Conservation (phyloP, 768 basidiomycete genomes). For the Hemileccinum impolitum region DNA sequence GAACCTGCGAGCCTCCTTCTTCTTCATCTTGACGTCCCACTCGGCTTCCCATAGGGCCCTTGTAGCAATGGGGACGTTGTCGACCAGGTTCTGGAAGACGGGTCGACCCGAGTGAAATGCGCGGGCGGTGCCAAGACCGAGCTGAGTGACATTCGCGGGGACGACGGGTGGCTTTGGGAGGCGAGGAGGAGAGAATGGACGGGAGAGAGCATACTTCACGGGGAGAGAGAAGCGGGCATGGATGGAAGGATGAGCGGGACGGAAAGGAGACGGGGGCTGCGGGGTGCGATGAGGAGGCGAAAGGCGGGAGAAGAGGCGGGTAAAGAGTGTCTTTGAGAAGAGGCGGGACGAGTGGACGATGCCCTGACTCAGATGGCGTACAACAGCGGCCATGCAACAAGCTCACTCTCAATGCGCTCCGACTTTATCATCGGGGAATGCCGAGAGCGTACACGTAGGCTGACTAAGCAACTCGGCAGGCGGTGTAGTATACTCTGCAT, state of each 20-base stretch:
- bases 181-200: constrained; percentile 43
- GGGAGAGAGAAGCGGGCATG: constrained; percentile 56
- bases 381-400: too few relatives aligned
- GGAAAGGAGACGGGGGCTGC: constrained; percentile 10
- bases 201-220: constrained; percentile 48
- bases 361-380: constrained; percentile 24
- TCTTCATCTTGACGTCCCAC: constrained; percentile 54
- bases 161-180: constrained; percentile 55
- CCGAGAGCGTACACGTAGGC: not conserved
- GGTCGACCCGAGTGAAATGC: constrained; percentile 73
- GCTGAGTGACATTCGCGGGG: constrained; percentile 53
- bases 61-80: constrained; percentile 75
- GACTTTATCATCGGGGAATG: not conserved
- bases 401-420: too few relatives aligned
- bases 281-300: constrained; percentile 25
- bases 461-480: not conserved
- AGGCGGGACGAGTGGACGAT: constrained; percentile 27
- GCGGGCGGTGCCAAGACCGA: constrained; percentile 74
- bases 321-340: constrained; percentile 52
- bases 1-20: constrained; percentile 35
- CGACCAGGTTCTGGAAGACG: constrained; percentile 74
- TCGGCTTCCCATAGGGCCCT: constrained; percentile 76
- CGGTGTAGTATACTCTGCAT: too few relatives aligned
- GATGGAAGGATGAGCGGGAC: constrained; percentile 33
- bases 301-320: constrained; percentile 49